These are phyloP conservation scores for Aspergillus biplanus DNA, from an alignment of 495 filamentous ascomycete genomes.

Conservation along the genomic window DNA sequence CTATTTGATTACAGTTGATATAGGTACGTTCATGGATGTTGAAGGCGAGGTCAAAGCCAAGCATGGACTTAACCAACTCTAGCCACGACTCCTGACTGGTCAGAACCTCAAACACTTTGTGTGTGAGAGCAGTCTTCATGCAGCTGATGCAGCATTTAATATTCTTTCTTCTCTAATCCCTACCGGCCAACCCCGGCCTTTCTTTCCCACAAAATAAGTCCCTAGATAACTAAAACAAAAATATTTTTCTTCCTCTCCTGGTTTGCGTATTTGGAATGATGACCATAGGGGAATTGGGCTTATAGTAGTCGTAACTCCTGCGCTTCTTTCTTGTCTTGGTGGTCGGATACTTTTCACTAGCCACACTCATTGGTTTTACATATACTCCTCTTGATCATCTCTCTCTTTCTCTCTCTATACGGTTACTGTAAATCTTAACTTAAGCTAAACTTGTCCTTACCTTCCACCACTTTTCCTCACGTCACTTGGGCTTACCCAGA, in stretches of 20 bases:
- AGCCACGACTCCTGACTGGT: conserved; percentile 13
- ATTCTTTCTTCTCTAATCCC: conserved; percentile 14
- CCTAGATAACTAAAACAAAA: too few species aligned
- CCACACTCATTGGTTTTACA: not conserved
- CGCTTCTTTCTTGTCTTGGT: not conserved
- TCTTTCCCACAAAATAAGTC: not conserved
- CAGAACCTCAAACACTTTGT: conserved; percentile 23
- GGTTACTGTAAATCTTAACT: not conserved
- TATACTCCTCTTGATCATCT: not conserved
- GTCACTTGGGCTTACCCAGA: not conserved
- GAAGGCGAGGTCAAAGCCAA: not conserved
- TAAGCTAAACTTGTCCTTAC: not conserved
- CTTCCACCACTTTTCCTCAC: not conserved
- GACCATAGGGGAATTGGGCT: not conserved
- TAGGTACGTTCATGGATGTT: not conserved
- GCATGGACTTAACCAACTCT: not conserved
- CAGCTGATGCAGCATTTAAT: conserved; percentile 14
- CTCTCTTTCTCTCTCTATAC: not conserved
- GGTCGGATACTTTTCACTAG: not conserved
- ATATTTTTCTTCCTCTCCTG: not conserved
- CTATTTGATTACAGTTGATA: not conserved
- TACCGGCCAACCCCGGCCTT: conserved; percentile 12
- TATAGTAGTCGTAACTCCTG: not conserved
- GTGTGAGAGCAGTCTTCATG: conserved; percentile 21
- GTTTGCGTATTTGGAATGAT: not conserved